A percentile compares a stretch with the other conserved stretches of the same genome.
These are phyloP conservation scores for Pseudotsuga menziesii DNA, from an alignment of 75 land plant species.

Conservation along the genomic window DNA sequence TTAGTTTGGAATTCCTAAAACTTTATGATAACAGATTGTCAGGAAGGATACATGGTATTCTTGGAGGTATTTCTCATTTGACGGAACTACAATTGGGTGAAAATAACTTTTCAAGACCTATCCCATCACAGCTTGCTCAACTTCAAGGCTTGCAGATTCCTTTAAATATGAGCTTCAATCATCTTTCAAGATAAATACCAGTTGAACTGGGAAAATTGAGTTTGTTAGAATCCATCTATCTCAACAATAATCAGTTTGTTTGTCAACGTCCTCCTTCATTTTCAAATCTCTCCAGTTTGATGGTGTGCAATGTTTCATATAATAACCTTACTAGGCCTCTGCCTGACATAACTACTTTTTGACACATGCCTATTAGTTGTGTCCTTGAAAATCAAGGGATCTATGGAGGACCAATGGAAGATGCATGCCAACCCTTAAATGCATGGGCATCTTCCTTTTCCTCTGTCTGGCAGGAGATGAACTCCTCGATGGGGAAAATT, in stretches of 20 bases:
- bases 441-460: constrained; percentile 11
- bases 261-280: constrained; percentile 56
- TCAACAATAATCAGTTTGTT: constrained; percentile 58
- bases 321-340: constrained; percentile 71
- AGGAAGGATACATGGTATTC: constrained; percentile 48
- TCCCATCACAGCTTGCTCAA: constrained; percentile 55
- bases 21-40: constrained; percentile 62
- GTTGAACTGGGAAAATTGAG: constrained; percentile 52
- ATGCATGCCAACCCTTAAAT: constrained; percentile 16
- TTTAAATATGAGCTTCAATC: constrained; percentile 61
- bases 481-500: constrained; percentile 30
- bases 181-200: constrained; percentile 55
- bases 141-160: constrained; percentile 62
- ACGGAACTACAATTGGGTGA: constrained; percentile 77
- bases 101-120: constrained; percentile 52
- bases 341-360: constrained; percentile 42
- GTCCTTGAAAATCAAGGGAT: constrained; percentile 71
- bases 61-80: constrained; percentile 59
- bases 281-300: constrained; percentile 46
- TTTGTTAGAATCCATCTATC: constrained; percentile 42
- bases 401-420: constrained; percentile 56
- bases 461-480: constrained; percentile 2
- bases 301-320: constrained; percentile 61
- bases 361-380: constrained; percentile 52
- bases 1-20: constrained; percentile 42